These are phyloP conservation scores for Chlamydomonas eustigma DNA, from an alignment of 139 green algal species.

Conservation along the genomic window DNA sequence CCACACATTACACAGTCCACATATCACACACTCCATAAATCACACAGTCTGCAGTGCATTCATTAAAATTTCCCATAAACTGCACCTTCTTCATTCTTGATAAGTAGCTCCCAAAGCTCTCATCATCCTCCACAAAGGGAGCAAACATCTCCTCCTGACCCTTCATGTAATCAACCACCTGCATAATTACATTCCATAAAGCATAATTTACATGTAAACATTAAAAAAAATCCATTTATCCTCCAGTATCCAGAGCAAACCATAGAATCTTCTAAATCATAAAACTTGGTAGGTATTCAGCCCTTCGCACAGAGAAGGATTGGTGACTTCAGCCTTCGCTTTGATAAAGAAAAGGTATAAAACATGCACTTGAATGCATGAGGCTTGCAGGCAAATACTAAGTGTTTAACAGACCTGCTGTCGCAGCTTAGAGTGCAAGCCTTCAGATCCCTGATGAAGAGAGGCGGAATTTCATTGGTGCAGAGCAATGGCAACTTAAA, in stretches of 20 bases:
- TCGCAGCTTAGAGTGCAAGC: conserved; percentile 25
- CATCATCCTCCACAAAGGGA: conserved; percentile 63
- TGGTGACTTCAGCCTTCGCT: background rate
- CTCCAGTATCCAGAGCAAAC: background rate
- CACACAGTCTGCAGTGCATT: too few relatives aligned
- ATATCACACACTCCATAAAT: too few relatives aligned
- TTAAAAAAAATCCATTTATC: background rate
- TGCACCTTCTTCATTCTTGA: conserved; percentile 46
- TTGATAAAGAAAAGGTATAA: background rate
- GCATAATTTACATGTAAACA: background rate
- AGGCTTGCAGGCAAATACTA: background rate
- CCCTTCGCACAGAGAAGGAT: background rate
- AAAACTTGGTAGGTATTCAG: background rate
- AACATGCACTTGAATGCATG: background rate
- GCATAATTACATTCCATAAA: background rate
- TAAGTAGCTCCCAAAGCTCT: conserved; percentile 52
- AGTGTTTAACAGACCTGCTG: background rate
- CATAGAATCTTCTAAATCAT: background rate
- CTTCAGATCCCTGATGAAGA: conserved; percentile 36
- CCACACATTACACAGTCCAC: too few relatives aligned
- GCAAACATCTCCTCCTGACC: conserved; percentile 32
- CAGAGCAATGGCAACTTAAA: too few relatives aligned
- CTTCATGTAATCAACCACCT: conserved; percentile 38
- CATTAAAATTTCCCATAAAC: too few relatives aligned
- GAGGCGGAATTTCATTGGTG: too few relatives aligned